Percentiles rank a stretch among this genome's conserved stretches.
Evolutionary conservation across 2,329 filamentous ascomycete genomes (phyloP).

Genomic region (Apiospora phragmitis): DNA sequence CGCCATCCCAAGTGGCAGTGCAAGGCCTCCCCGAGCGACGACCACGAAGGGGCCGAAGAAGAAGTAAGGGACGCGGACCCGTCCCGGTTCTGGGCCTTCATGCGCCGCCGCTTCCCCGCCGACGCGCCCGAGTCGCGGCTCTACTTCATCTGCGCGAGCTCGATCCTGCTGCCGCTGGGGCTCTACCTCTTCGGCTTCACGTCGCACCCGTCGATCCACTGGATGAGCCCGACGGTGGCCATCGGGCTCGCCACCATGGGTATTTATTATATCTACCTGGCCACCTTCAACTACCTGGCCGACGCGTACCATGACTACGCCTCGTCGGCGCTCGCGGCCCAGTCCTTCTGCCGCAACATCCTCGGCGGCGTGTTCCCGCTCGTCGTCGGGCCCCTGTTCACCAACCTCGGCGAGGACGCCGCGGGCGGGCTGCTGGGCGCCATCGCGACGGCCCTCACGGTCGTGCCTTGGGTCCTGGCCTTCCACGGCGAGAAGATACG

Average conservation of each 20-base stretch:
- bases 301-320: conserved; percentile 86
- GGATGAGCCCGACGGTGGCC: conserved; percentile 71
- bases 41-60: conserved; percentile 38
- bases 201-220: conserved; percentile 60
- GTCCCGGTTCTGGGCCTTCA: conserved; percentile 44
- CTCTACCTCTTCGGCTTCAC: conserved; percentile 82
- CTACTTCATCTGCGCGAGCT: conserved; percentile 80
- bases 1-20: conserved; percentile 41
- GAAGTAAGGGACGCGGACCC: conserved; percentile 22
- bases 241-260: conserved; percentile 78
- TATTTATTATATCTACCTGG: conserved; percentile 83
- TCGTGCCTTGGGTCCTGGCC: conserved; percentile 86
- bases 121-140: conserved; percentile 73
- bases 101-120: conserved; percentile 47
- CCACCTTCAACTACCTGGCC: conserved; percentile 90
- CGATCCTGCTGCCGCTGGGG: conserved; percentile 73
- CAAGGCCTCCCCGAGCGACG: conserved; percentile 37
- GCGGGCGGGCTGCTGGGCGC: conserved; percentile 77
- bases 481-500: conserved; percentile 78
- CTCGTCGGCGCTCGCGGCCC: conserved; percentile 81
- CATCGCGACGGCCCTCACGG: conserved; percentile 65
- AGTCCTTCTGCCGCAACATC: conserved; percentile 83
- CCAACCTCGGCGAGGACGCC: conserved; percentile 66
- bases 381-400: conserved; percentile 73
- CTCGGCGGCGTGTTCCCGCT: conserved; percentile 80